Conservation (phyloP, 2,329 filamentous ascomycete genomes). For the Diaporthe nobilis region DNA sequence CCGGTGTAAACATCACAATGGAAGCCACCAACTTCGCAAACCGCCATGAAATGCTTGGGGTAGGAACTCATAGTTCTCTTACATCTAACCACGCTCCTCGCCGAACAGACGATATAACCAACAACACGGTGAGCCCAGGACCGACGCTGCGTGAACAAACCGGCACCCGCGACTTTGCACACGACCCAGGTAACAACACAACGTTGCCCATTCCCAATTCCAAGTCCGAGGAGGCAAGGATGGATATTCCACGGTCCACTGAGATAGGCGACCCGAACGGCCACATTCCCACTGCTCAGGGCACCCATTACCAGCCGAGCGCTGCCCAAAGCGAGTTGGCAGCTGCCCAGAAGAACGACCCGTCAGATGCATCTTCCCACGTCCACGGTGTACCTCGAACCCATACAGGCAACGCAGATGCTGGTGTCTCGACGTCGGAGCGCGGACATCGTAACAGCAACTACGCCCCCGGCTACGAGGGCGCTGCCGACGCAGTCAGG, state of each 20-base stretch:
- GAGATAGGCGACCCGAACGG: slow-evolving; percentile 32
- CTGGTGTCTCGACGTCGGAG: background rate
- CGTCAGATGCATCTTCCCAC: background rate
- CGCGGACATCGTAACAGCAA: slow-evolving; percentile 32
- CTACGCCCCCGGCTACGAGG: slow-evolving; percentile 32
- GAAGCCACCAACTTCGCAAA: slow-evolving; percentile 20
- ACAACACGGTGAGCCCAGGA: background rate
- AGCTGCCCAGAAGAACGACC: background rate
- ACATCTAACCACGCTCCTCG: background rate
- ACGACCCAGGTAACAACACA: background rate
- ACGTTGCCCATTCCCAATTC: background rate
- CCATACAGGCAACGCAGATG: background rate
- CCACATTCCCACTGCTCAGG: slow-evolving; percentile 16
- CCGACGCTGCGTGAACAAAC: background rate
- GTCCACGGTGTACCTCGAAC: background rate
- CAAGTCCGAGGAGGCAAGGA: background rate
- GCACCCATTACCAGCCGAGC: slow-evolving; percentile 1
- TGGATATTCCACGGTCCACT: background rate
- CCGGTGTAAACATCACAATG: background rate
- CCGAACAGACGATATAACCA: background rate
- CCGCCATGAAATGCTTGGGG: slow-evolving; percentile 16
- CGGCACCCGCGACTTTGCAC: background rate
- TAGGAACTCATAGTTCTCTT: background rate
- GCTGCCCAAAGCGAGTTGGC: background rate
- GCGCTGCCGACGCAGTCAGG: slow-evolving; percentile 12